These are phyloP conservation scores for Hymenotorrendiella dingleyae DNA, from an alignment of 2,329 filamentous ascomycete species.

Conservation along the genomic window DNA sequence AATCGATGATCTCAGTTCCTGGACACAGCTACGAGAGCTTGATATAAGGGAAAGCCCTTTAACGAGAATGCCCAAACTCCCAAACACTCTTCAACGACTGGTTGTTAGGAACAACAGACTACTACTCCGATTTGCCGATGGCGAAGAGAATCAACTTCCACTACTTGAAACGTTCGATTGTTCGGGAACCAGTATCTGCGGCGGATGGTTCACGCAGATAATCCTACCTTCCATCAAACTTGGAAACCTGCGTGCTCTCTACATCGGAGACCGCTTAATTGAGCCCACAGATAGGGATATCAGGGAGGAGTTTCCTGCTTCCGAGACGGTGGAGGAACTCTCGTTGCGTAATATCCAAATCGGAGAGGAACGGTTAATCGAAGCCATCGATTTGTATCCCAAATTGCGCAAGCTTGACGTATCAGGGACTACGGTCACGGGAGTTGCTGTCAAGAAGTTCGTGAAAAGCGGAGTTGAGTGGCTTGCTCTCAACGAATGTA, in stretches of 20 bases:
- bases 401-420: slow-evolving; percentile 26
- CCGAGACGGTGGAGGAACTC: slow-evolving; percentile 22
- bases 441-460: slow-evolving; percentile 30
- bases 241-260: slow-evolving; percentile 21
- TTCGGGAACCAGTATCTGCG: slow-evolving; percentile 13
- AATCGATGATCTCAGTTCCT: too few species aligned
- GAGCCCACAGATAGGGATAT: too few species aligned
- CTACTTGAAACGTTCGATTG: slow-evolving; percentile 25
- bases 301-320: slow-evolving; percentile 24
- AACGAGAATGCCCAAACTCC: slow-evolving; percentile 18
- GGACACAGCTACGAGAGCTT: slow-evolving; percentile 20
- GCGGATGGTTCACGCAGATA: slow-evolving; percentile 11
- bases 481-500: slow-evolving; percentile 25
- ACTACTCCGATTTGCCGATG: slow-evolving; percentile 5
- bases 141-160: slow-evolving; percentile 13
- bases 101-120: slow-evolving; percentile 15
- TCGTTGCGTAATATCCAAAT: slow-evolving; percentile 12
- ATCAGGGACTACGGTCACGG: slow-evolving; percentile 26
- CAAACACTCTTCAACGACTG: slow-evolving; percentile 24
- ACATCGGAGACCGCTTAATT: slow-evolving; percentile 16
- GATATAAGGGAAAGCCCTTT: slow-evolving; percentile 18
- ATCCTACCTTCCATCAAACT: slow-evolving; percentile 15
- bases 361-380: slow-evolving; percentile 15
- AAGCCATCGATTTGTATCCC: slow-evolving; percentile 21
- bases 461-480: slow-evolving; percentile 25